phyloP scores from a whole-genome alignment of 495 filamentous ascomycete genomes.

The Cercophora samala region DNA sequence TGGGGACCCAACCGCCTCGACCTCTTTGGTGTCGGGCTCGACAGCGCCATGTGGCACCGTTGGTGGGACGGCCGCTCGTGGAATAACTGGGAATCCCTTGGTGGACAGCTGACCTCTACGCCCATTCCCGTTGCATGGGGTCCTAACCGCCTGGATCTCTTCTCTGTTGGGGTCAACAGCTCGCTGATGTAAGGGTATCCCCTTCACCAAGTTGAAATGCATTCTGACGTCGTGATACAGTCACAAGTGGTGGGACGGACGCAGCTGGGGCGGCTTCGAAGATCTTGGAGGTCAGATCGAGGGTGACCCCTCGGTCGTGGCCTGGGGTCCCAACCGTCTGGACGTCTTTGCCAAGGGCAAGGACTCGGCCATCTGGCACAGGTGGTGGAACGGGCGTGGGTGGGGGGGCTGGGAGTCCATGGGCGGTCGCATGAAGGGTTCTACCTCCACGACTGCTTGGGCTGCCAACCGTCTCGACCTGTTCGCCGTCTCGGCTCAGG shows the following conservation, averaged over 20 bases:
- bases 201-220: background rate
- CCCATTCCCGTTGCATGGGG: background rate
- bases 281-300: constrained; percentile 26
- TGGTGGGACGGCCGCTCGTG: constrained; percentile 6
- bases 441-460: constrained; percentile 21
- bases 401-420: constrained; percentile 30
- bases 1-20: constrained; percentile 4
- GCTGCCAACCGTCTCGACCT: constrained; percentile 32
- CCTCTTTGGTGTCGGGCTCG: background rate
- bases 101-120: background rate
- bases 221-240: background rate
- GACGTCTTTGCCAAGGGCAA: constrained; percentile 18
- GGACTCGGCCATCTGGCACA: constrained; percentile 34
- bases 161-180: background rate
- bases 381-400: constrained; percentile 12
- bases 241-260: constrained; percentile 36
- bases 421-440: constrained; percentile 22
- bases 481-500: constrained; percentile 21
- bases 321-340: constrained; percentile 19
- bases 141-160: background rate
- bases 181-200: background rate
- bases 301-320: constrained; percentile 23
- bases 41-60: constrained; percentile 1
- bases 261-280: constrained; percentile 23
- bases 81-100: background rate